Percentiles rank a stretch among this genome's conserved stretches.
Evolutionary conservation across 352 stramenopile species (phyloP).

Genomic region (Pythium oligandrum): DNA sequence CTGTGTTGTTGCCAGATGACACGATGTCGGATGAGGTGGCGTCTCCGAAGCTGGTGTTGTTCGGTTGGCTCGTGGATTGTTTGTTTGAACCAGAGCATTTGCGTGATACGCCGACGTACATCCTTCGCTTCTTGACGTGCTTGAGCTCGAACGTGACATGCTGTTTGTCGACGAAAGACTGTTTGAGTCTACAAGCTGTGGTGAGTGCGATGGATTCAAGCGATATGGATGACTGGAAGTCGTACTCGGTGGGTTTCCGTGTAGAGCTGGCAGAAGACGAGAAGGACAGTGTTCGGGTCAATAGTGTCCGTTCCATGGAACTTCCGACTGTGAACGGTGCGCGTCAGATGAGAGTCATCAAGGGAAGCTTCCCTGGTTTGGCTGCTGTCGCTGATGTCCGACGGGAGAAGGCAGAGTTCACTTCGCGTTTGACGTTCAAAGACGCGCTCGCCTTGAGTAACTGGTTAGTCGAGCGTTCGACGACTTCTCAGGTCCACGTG

Average conservation of each 20-base stretch:
- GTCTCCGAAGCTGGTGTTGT: slow-evolving; percentile 34
- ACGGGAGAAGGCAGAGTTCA: neutral
- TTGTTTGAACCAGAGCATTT: slow-evolving; percentile 35
- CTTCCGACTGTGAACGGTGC: neutral
- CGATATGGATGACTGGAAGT: slow-evolving; percentile 22
- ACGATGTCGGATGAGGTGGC: neutral
- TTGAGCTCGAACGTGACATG: slow-evolving; percentile 44
- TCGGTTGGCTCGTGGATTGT: slow-evolving; percentile 49
- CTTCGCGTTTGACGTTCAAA: neutral
- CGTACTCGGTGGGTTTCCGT: slow-evolving; percentile 29
- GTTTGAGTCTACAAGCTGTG: slow-evolving; percentile 19
- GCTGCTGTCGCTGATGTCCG: neutral
- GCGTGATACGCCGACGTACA: slow-evolving; percentile 60
- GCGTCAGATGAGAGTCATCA: slow-evolving; percentile 5
- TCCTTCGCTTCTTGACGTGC: slow-evolving; percentile 60
- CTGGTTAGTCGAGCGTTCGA: slow-evolving; percentile 16
- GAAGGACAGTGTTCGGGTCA: slow-evolving; percentile 9
- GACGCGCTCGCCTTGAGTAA: neutral
- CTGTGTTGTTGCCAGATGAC: slow-evolving; percentile 16
- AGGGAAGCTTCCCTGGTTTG: slow-evolving; percentile 3
- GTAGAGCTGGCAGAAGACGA: slow-evolving; percentile 20
- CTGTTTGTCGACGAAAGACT: slow-evolving; percentile 38
- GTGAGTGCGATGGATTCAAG: slow-evolving; percentile 16
- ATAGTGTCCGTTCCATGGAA: neutral
- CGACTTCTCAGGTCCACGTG: slow-evolving; percentile 17